Conservation (phyloP, 768 basidiomycete genomes). For the Suillus clintonianus region DNA sequence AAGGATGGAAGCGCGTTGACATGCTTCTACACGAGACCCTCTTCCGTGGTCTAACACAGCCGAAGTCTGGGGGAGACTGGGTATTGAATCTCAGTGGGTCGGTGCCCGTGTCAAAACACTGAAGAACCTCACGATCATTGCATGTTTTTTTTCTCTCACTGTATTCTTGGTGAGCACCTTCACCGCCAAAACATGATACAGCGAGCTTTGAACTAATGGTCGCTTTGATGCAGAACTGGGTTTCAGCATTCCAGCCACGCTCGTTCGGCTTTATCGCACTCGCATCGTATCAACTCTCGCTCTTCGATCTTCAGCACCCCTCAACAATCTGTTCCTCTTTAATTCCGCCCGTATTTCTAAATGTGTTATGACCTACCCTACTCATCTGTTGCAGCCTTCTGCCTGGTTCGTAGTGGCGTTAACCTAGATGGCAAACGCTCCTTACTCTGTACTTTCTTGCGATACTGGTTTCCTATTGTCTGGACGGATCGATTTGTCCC, state of each 20-base stretch:
- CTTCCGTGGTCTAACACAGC: conserved; percentile 52
- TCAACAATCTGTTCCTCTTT: not conserved
- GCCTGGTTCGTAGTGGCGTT: not conserved
- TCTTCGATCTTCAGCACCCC: not conserved
- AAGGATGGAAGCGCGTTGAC: conserved; percentile 60
- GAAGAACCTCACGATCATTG: not conserved
- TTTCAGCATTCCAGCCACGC: not conserved
- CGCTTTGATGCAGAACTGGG: not conserved
- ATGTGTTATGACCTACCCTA: not conserved
- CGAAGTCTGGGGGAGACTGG: conserved; percentile 38
- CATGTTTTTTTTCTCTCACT: not conserved
- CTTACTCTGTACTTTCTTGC: not conserved
- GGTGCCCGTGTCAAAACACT: not conserved
- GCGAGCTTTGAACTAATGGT: not conserved
- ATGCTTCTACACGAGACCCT: conserved; percentile 51
- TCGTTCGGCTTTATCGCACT: not conserved
- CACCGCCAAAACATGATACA: not conserved
- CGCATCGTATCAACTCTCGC: not conserved
- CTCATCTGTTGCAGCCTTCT: not conserved
- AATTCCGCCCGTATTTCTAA: not conserved
- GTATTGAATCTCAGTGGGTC: conserved; percentile 31
- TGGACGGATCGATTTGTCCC: not conserved
- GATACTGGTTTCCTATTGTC: not conserved
- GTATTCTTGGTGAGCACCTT: not conserved
- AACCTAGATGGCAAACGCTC: not conserved